These are phyloP conservation scores for Vitis rupestris DNA, from an alignment of 164 flowering plant species.

Conservation along the genomic window DNA sequence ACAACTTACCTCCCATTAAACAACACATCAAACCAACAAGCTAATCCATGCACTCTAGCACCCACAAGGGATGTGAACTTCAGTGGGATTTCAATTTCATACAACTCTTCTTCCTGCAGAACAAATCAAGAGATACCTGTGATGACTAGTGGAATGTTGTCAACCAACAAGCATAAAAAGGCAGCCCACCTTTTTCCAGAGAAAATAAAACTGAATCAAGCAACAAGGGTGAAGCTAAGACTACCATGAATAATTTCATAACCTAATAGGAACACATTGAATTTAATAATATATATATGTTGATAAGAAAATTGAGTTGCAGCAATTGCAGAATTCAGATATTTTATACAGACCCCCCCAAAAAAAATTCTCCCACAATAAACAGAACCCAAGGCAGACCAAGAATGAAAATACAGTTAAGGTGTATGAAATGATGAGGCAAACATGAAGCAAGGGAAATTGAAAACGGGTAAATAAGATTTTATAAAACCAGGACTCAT, in stretches of 20 bases:
- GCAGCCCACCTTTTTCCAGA: not conserved
- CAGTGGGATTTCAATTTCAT: slow-evolving; percentile 87
- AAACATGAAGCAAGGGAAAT: too few species aligned
- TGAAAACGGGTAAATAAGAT: too few species aligned
- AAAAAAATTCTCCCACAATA: not conserved
- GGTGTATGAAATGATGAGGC: too few species aligned
- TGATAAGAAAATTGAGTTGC: not conserved
- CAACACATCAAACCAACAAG: slow-evolving; percentile 98
- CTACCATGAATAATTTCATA: not conserved
- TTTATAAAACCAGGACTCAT: not conserved
- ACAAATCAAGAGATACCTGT: not conserved
- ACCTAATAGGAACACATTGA: not conserved
- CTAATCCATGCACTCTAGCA: slow-evolving; percentile 88
- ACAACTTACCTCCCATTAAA: slow-evolving; percentile 82
- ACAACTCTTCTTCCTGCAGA: slow-evolving; percentile 86
- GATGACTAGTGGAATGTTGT: not conserved
- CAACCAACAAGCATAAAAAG: not conserved
- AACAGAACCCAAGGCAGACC: not conserved
- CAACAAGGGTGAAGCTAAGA: not conserved
- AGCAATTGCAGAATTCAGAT: too few species aligned
- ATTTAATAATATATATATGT: not conserved
- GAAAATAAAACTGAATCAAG: not conserved
- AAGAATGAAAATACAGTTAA: not conserved
- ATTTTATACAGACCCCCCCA: too few species aligned
- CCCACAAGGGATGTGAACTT: slow-evolving; percentile 77